Evolutionary conservation across 805 yeast genomes (phyloP), one percentile per base, ranked within the genome.

Genomic region (Tetrapisispora iriomotensis): DNA sequence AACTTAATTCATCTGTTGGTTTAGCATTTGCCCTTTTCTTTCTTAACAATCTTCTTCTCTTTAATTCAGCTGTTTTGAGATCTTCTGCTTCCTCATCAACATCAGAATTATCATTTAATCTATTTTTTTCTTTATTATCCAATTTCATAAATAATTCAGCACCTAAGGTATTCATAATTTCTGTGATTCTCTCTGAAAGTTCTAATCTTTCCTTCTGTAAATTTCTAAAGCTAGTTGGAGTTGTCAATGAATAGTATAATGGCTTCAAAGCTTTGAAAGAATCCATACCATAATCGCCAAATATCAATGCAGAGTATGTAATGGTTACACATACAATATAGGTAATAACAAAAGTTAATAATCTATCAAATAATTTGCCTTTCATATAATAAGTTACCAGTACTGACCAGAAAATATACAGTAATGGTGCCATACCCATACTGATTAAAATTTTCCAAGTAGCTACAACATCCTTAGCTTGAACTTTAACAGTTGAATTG

Each of bases 381-480:
- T 67, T 47, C 59, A 50, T 45, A 57, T 45, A 41, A 41, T 56
- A 56, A 2, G 66, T 51, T 17, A 84, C 80, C 13, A 82, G 46
- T 3, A 73, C 57, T 0, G 96, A 86, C 62, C 92, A 92, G 41
- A 82, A 67, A 27, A 78, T 75, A 66, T 90, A 92, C 22, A 92
- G 65, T 30, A 85, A 58, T 2, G 98, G 98, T 0, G 96, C 94
- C 39, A 85, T 64, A 5, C 90, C 94, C 74, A 92, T 73, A 25
- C 88, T 78, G 29, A 90, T 86, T 46, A 92, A 67, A 34, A 92
- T 80, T 61, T 92, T 92, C 98, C 98, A 92, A 1, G 97, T 88
- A 2, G 97, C 97, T 43, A 92, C 74, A 20, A 92, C 96, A 60
- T 92, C 98, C 41, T 78, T 81, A 14, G 95, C 98, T 54, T 79